Evolutionary conservation across 768 basidiomycete genomes (phyloP).

Genomic region (Hericium rajendrae): DNA sequence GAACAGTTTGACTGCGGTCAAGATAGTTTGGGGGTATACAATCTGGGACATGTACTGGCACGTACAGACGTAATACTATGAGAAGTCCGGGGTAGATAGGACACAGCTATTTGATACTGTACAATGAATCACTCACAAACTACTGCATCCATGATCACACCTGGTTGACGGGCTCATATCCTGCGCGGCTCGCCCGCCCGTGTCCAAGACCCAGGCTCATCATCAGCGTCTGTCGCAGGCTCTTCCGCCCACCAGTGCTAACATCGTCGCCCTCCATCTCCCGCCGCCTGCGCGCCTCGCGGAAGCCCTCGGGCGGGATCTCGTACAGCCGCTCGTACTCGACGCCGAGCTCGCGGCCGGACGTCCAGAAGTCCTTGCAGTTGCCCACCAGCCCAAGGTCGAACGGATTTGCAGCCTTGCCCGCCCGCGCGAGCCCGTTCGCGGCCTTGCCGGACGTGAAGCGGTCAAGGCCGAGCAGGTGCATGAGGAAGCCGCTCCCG

Average conservation of each 20-base stretch:
- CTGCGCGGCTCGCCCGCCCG: constrained; percentile 38
- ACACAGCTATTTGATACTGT: too few relatives aligned
- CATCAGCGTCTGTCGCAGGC: constrained; percentile 40
- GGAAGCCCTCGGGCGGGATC: constrained; percentile 78
- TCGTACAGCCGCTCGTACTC: constrained; percentile 88
- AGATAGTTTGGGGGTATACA: too few relatives aligned
- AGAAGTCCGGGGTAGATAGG: too few relatives aligned
- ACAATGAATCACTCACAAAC: too few relatives aligned
- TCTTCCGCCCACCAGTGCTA: constrained; percentile 28
- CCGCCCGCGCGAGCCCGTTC: constrained; percentile 71
- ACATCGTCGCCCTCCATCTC: constrained; percentile 52
- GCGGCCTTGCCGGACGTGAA: constrained; percentile 89
- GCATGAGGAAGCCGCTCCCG: constrained; percentile 69
- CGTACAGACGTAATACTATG: too few relatives aligned
- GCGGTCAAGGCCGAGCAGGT: constrained; percentile 85
- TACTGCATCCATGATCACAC: constrained; percentile 20
- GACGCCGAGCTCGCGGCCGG: constrained; percentile 76
- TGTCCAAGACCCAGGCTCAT: constrained; percentile 46
- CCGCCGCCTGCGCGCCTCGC: constrained; percentile 55
- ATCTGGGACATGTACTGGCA: too few relatives aligned
- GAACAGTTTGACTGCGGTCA: too few relatives aligned
- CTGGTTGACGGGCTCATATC: constrained; percentile 63
- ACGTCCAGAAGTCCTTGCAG: constrained; percentile 92
- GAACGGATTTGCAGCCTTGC: constrained; percentile 83
- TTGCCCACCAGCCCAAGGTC: constrained; percentile 71